Percentiles rank a stretch among this genome's conserved stretches.
Evolutionary conservation across 306 rosid species (phyloP).

Genomic region (Ochetophila trinervis): DNA sequence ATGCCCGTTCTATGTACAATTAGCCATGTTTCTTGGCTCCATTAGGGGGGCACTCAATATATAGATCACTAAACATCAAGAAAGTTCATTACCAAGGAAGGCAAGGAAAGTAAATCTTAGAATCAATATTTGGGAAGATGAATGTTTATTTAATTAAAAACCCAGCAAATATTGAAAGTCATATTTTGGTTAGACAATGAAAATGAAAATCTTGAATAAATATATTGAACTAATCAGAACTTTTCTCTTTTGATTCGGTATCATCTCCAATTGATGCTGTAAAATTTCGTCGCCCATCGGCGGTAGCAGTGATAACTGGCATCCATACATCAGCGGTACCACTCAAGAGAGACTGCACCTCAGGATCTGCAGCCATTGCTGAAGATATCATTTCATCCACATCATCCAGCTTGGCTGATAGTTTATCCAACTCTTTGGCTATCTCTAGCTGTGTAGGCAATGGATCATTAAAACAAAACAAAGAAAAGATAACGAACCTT

Average conservation of each 20-base stretch:
- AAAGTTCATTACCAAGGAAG: too few relatives aligned
- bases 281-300: slow-evolving; percentile 74
- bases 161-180: not conserved
- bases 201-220: not conserved
- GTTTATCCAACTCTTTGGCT: slow-evolving; percentile 79
- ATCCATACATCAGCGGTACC: slow-evolving; percentile 84
- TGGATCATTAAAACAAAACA: not conserved
- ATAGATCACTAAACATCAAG: too few relatives aligned
- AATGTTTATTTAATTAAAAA: too few relatives aligned
- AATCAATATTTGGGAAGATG: too few relatives aligned
- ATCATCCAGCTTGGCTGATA: slow-evolving; percentile 78
- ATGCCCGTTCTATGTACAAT: too few relatives aligned
- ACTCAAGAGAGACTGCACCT: slow-evolving; percentile 75
- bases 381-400: slow-evolving; percentile 88
- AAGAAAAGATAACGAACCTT: slow-evolving; percentile 10
- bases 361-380: slow-evolving; percentile 83
- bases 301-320: slow-evolving; percentile 82
- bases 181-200: not conserved
- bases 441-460: slow-evolving; percentile 58
- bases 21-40: too few relatives aligned
- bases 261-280: slow-evolving; percentile 42
- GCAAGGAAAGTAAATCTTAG: too few relatives aligned
- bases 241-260: slow-evolving; percentile 29
- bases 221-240: slow-evolving; percentile 25
- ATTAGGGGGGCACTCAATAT: too few relatives aligned